These are phyloP conservation scores for Candida taoyuanica DNA, from an alignment of 805 yeast species.

Conservation along the genomic window DNA sequence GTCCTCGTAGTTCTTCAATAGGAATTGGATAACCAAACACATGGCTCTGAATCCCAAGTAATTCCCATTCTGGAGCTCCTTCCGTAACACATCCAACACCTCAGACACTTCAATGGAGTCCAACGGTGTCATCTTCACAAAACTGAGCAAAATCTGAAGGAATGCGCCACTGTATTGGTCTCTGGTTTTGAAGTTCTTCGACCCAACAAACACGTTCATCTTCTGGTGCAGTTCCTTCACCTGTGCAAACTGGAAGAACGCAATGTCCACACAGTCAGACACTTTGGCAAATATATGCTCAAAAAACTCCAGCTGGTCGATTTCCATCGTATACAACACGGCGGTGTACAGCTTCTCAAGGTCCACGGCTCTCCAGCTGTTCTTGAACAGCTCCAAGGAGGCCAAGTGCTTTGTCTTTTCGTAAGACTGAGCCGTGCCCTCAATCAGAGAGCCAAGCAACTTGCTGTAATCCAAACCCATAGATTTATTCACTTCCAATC, in stretches of 20 bases:
- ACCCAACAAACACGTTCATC: not conserved
- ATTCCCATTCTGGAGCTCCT: constrained; percentile 15
- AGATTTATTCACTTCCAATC: constrained; percentile 7
- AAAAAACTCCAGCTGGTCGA: constrained; percentile 29
- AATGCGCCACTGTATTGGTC: constrained; percentile 28
- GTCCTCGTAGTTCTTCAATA: constrained; percentile 16
- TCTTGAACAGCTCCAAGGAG: constrained; percentile 23
- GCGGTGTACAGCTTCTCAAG: constrained; percentile 17
- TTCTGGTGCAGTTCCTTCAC: constrained; percentile 10
- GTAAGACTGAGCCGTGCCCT: constrained; percentile 16
- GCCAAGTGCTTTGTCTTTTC: constrained; percentile 21
- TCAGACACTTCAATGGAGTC: constrained; percentile 14
- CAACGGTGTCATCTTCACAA: constrained; percentile 22
- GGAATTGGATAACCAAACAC: constrained; percentile 16
- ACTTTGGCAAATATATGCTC: constrained; percentile 20
- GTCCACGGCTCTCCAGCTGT: constrained; percentile 27
- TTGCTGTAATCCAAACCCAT: constrained; percentile 18
- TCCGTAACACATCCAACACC: constrained; percentile 17
- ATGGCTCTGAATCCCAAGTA: constrained; percentile 11
- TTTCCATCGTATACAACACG: constrained; percentile 17
- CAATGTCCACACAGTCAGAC: constrained; percentile 10
- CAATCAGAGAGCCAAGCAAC: constrained; percentile 26
- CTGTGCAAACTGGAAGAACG: constrained; percentile 13
- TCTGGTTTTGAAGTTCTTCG: constrained; percentile 25
- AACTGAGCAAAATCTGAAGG: constrained; percentile 23